Conservation (phyloP, 306 rosid species). For the Erythrophleum fordii region DNA sequence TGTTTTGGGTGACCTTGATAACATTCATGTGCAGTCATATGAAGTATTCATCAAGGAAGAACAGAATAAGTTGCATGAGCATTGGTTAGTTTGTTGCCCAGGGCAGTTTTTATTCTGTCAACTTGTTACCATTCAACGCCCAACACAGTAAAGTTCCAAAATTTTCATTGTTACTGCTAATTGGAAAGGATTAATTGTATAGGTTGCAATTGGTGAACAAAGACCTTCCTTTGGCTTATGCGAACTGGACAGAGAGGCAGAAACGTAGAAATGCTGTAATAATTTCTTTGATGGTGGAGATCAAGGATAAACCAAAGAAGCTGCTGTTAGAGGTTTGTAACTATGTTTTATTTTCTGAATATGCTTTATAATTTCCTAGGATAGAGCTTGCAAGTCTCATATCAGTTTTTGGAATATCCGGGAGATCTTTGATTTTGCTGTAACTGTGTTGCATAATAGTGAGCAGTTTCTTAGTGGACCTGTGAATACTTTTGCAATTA, state of each 20-base stretch:
- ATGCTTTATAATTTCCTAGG: conserved; percentile 24
- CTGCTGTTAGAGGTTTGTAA: conserved; percentile 58
- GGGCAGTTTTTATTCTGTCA: conserved; percentile 5
- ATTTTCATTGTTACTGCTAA: conserved; percentile 23
- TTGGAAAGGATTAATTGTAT: conserved; percentile 36
- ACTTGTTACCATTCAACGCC: conserved; percentile 7
- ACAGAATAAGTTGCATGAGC: conserved; percentile 80
- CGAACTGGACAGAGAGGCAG: conserved; percentile 62
- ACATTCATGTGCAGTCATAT: conserved; percentile 82
- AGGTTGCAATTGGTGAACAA: conserved; percentile 79
- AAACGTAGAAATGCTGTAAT: conserved; percentile 51
- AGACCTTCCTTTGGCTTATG: conserved; percentile 76
- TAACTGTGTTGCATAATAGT: conserved; percentile 7
- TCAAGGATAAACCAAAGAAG: conserved; percentile 53
- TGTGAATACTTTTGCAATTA: conserved; percentile 44
- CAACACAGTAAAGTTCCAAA: conserved; percentile 17
- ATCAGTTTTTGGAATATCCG: conserved; percentile 30
- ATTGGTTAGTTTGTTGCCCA: conserved; percentile 72
- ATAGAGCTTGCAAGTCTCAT: conserved; percentile 28
- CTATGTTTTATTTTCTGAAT: conserved; percentile 31
- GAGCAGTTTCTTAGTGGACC: conserved; percentile 2
- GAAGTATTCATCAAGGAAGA: conserved; percentile 85
- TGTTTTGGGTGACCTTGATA: conserved; percentile 78
- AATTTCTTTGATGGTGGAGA: conserved; percentile 62
- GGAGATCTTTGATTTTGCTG: conserved; percentile 15